A percentile compares a stretch with the other conserved stretches of the same genome.
phyloP scores from a whole-genome alignment of 2,329 filamentous ascomycete species.

The Fusarium nygamai region DNA sequence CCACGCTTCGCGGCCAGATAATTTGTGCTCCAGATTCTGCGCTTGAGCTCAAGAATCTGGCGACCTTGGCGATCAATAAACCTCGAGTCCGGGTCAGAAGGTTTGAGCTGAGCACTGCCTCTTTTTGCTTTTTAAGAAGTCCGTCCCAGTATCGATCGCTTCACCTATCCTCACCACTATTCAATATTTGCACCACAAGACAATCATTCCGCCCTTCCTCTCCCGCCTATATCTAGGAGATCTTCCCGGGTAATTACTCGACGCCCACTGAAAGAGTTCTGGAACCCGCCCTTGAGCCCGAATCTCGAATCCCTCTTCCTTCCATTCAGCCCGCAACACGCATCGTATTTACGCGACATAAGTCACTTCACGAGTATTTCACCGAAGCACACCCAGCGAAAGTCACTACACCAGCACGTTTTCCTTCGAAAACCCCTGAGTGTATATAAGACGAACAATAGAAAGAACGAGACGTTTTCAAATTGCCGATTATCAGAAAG shows the following conservation, averaged over 20 bases:
- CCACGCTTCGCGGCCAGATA: conserved; percentile 36
- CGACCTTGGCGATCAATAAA: conserved; percentile 41
- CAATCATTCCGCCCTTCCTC: conserved; percentile 49
- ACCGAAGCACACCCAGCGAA: conserved; percentile 54
- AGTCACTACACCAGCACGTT: conserved; percentile 87
- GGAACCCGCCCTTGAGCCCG: conserved; percentile 44
- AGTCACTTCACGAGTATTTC: conserved; percentile 54
- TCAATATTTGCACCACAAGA: conserved; percentile 45
- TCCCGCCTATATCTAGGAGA: conserved; percentile 44
- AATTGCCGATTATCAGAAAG: conserved; percentile 39
- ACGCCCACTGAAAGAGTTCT: conserved; percentile 47
- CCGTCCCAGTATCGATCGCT: conserved; percentile 52
- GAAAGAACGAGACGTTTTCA: conserved; percentile 46
- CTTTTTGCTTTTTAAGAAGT: conserved; percentile 51
- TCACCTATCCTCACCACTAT: conserved; percentile 49
- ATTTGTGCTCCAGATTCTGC: conserved; percentile 6
- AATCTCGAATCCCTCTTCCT: conserved; percentile 46
- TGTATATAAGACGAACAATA: conserved; percentile 75
- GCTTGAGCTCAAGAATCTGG: conserved; percentile 19
- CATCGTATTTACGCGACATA: conserved; percentile 49
- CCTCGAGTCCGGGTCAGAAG: conserved; percentile 43
- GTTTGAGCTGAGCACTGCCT: conserved; percentile 53
- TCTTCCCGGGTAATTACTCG: conserved; percentile 40
- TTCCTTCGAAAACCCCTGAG: conserved; percentile 85
- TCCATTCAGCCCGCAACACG: conserved; percentile 45